These are phyloP conservation scores for Brassica hybrid DNA, from an alignment of 441 rosid species.

Conservation along the genomic window DNA sequence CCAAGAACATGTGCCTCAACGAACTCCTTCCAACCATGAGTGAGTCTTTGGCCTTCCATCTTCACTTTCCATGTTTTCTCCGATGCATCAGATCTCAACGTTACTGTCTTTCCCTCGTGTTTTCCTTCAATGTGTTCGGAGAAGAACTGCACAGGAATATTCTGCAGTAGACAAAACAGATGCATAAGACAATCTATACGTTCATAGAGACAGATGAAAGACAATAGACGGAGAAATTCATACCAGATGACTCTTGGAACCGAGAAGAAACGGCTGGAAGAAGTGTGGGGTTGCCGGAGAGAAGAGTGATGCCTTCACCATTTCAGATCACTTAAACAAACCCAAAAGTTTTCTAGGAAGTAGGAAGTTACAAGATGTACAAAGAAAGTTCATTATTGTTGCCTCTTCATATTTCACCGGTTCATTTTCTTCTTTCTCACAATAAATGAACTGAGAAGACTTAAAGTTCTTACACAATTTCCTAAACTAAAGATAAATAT, in stretches of 20 bases:
- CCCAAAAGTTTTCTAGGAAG: neutral
- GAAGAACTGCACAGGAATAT: constrained; percentile 28
- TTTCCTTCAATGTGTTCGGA: constrained; percentile 6
- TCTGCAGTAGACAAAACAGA: constrained; percentile 17
- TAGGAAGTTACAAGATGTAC: neutral
- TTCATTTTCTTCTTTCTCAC: neutral
- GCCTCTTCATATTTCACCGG: neutral
- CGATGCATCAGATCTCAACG: constrained; percentile 2
- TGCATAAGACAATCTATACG: neutral
- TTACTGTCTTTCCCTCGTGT: constrained; percentile 4
- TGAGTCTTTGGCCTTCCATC: constrained; percentile 22
- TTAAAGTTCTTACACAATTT: neutral
- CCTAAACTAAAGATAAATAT: neutral
- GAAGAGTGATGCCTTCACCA: constrained; percentile 6
- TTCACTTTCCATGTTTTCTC: constrained; percentile 21
- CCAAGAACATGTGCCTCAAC: constrained; percentile 19
- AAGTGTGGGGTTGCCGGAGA: constrained; percentile 6
- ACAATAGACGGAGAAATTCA: neutral
- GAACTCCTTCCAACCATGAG: constrained; percentile 31
- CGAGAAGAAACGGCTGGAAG: constrained; percentile 9
- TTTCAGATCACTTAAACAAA: neutral
- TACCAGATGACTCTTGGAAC: constrained; percentile 14
- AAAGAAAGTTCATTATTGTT: neutral
- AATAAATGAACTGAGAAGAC: neutral
- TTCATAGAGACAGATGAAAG: neutral